Percentiles rank a stretch among this genome's conserved stretches.
Conservation (phyloP, 2,329 filamentous ascomycete species). For the Niveomyces coronatus region DNA sequence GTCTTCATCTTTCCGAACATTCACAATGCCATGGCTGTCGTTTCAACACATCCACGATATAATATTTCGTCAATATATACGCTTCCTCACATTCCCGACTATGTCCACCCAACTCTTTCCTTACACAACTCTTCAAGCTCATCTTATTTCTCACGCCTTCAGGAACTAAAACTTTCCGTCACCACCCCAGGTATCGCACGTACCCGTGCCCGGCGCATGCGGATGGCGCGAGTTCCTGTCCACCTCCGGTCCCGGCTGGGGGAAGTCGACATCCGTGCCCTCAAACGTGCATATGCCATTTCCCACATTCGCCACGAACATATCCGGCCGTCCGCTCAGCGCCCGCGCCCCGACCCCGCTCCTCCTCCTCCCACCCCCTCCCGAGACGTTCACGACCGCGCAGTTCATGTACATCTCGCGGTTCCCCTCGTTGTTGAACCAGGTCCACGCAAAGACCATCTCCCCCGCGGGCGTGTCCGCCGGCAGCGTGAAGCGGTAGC, state of each 20-base stretch:
- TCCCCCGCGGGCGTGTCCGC: slow-evolving; percentile 35
- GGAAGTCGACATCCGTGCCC: slow-evolving; percentile 48
- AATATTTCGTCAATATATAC: too few species aligned
- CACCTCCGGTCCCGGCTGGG: slow-evolving; percentile 48
- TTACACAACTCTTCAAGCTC: neutral
- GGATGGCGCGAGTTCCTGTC: slow-evolving; percentile 15
- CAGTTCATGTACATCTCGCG: slow-evolving; percentile 65
- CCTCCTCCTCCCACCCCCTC: slow-evolving; percentile 10
- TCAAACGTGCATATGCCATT: slow-evolving; percentile 46
- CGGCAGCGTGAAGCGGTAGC: slow-evolving; percentile 47
- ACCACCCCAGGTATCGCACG: slow-evolving; percentile 6
- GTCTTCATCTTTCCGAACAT: too few species aligned
- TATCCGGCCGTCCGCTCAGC: slow-evolving; percentile 45
- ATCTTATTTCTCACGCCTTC: neutral
- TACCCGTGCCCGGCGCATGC: slow-evolving; percentile 7
- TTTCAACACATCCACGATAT: too few species aligned
- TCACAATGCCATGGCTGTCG: too few species aligned
- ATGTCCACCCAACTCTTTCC: too few species aligned
- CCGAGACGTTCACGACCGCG: slow-evolving; percentile 43
- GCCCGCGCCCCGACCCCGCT: slow-evolving; percentile 11
- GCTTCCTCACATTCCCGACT: too few species aligned
- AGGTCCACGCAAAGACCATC: slow-evolving; percentile 51
- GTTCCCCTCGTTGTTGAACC: slow-evolving; percentile 53
- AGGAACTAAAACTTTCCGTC: neutral
- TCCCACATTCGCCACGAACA: slow-evolving; percentile 58